These are phyloP conservation scores for Chondrus crispus DNA, from an alignment of 23 red algal species.

Conservation along the genomic window DNA sequence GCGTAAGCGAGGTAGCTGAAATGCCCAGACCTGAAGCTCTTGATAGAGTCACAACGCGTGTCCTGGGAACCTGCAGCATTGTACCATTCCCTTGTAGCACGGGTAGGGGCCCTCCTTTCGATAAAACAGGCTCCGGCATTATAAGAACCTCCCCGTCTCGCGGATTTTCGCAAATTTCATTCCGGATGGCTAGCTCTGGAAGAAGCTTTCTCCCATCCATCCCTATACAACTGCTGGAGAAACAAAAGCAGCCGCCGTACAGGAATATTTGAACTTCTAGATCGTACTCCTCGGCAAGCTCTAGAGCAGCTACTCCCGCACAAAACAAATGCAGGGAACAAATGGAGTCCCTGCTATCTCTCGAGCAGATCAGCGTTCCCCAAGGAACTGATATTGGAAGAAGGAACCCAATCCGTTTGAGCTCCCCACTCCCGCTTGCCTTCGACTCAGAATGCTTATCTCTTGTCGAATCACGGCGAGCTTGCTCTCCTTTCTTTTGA, in stretches of 20 bases:
- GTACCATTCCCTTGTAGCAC: too few species aligned
- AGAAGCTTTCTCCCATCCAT: neutral
- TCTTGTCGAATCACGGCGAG: neutral
- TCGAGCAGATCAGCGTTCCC: neutral
- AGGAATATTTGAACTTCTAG: neutral
- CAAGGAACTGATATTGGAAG: neutral
- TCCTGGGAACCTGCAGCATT: too few species aligned
- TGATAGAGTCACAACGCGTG: too few species aligned
- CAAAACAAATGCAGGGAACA: neutral
- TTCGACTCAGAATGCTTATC: neutral
- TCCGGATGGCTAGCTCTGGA: neutral
- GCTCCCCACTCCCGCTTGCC: neutral
- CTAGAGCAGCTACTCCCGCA: neutral
- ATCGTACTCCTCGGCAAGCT: neutral
- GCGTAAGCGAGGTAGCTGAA: too few species aligned
- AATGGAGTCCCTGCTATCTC: neutral
- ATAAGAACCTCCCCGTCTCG: neutral
- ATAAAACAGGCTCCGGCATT: neutral
- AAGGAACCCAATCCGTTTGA: neutral
- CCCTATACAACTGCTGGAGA: neutral
- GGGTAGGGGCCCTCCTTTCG: too few species aligned
- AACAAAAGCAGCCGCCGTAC: conserved; percentile 11
- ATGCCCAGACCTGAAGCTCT: too few species aligned
- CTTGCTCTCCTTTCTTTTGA: neutral
- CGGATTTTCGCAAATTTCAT: neutral